These are phyloP conservation scores for Exophiala sideris DNA, from an alignment of 2,329 filamentous ascomycete species.

Conservation along the genomic window DNA sequence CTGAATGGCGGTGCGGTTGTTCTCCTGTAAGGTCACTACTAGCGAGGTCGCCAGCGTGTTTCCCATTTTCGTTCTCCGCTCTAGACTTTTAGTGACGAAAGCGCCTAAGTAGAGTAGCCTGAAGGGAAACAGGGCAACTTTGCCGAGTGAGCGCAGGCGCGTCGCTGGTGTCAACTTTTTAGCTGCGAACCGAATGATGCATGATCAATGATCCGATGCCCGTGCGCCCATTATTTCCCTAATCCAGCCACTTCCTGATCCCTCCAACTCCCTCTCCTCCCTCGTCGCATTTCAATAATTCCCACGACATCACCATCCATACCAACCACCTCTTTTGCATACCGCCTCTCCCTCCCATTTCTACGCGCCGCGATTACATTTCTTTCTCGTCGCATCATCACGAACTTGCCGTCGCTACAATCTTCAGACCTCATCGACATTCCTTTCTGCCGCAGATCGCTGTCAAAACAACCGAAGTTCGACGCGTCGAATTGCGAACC, in stretches of 20 bases:
- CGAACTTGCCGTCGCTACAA: background rate
- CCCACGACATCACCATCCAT: background rate
- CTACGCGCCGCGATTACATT: background rate
- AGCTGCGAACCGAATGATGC: background rate
- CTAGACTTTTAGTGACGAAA: background rate
- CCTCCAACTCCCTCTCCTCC: background rate
- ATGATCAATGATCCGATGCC: background rate
- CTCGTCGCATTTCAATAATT: background rate
- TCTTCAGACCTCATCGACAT: background rate
- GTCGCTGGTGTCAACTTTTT: no score
- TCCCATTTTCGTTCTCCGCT: background rate
- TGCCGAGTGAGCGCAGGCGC: background rate
- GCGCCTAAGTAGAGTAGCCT: background rate
- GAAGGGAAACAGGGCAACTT: background rate
- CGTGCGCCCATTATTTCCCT: background rate
- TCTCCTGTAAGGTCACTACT: no score
- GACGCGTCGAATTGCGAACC: constrained; percentile 16
- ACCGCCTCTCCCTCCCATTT: background rate
- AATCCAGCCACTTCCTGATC: constrained; percentile 1
- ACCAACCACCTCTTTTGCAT: constrained; percentile 14
- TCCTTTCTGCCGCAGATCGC: background rate
- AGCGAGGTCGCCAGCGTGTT: background rate
- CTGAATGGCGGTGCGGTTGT: no score
- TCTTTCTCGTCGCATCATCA: background rate
- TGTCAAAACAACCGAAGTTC: background rate